These are phyloP conservation scores for Camelina hispida DNA, from an alignment of 345 rosid genomes.

Conservation along the genomic window DNA sequence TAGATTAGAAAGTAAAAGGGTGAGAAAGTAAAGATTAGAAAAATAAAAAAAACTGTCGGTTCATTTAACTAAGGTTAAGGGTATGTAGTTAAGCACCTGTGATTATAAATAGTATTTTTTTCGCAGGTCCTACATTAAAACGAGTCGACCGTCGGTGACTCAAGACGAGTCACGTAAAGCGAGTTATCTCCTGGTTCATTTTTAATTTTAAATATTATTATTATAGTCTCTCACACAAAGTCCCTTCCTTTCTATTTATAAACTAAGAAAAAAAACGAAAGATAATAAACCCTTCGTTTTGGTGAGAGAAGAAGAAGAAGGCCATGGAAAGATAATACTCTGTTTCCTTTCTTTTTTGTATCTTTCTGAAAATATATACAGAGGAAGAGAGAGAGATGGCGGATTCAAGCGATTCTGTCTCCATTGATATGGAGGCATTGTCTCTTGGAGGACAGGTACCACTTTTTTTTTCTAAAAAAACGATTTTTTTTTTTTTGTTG, in stretches of 20 bases:
- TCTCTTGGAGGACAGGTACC: constrained; percentile 77
- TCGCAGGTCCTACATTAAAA: constrained; percentile 46
- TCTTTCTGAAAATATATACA: no score
- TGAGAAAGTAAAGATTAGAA: constrained; percentile 40
- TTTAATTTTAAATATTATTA: neutral
- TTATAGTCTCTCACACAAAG: constrained; percentile 5
- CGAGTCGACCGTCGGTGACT: constrained; percentile 83
- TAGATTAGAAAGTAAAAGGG: constrained; percentile 7
- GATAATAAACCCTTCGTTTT: constrained; percentile 25
- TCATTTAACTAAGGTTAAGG: constrained; percentile 57
- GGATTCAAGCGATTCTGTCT: constrained; percentile 89
- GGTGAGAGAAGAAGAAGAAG: constrained; percentile 31
- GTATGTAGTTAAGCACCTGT: constrained; percentile 45
- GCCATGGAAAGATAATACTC: constrained; percentile 40
- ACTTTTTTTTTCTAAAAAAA: no score
- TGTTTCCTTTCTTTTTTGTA: constrained; percentile 27
- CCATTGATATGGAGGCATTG: constrained; percentile 79
- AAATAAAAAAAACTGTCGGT: constrained; percentile 58
- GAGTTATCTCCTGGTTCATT: constrained; percentile 31
- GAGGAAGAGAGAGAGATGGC: constrained; percentile 52
- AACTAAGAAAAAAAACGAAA: constrained; percentile 40
- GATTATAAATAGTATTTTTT: constrained; percentile 28
- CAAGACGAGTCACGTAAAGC: constrained; percentile 50
- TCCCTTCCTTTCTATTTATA: constrained; percentile 36
- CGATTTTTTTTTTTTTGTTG: neutral